Percentiles rank a stretch among this genome's conserved stretches.
phyloP scores from a whole-genome alignment of 176 grass and related monocot species.

The Musa schizocarpa region DNA sequence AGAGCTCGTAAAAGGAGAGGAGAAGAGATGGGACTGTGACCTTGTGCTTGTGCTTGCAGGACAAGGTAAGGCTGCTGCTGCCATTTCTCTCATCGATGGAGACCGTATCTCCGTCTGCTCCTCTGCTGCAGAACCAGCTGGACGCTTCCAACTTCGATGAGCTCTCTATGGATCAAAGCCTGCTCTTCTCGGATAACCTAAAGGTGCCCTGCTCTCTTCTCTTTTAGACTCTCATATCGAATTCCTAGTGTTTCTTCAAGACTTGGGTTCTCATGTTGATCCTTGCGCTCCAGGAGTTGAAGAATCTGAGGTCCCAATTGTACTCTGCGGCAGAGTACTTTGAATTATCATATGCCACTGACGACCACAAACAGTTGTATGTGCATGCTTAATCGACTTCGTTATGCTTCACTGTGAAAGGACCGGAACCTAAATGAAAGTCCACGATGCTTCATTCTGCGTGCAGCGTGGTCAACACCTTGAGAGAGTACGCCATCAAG shows the following conservation, averaged over 20 bases:
- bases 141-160: slow-evolving; percentile 5
- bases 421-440: too few species aligned
- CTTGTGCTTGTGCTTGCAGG: not conserved
- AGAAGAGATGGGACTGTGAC: too few species aligned
- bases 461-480: slow-evolving; percentile 7
- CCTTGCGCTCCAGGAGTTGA: not conserved
- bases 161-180: slow-evolving; percentile 12
- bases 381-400: not conserved
- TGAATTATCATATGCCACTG: slow-evolving; percentile 10
- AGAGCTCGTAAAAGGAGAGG: too few species aligned
- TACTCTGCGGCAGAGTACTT: slow-evolving; percentile 17
- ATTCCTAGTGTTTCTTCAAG: not conserved
- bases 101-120: not conserved
- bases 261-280: not conserved
- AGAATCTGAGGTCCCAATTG: slow-evolving; percentile 12
- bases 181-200: slow-evolving; percentile 12
- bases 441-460: not conserved
- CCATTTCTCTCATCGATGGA: not conserved
- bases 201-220: not conserved
- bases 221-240: not conserved
- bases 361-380: slow-evolving; percentile 13
- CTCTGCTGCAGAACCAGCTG: not conserved
- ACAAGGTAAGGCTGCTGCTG: not conserved
- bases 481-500: slow-evolving; percentile 16
- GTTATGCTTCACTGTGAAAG: too few species aligned